A percentile compares a stretch with the other conserved stretches of the same genome.
These are phyloP conservation scores for Bruguiera gymnorhiza DNA, from an alignment of 345 rosid genomes.

Conservation along the genomic window DNA sequence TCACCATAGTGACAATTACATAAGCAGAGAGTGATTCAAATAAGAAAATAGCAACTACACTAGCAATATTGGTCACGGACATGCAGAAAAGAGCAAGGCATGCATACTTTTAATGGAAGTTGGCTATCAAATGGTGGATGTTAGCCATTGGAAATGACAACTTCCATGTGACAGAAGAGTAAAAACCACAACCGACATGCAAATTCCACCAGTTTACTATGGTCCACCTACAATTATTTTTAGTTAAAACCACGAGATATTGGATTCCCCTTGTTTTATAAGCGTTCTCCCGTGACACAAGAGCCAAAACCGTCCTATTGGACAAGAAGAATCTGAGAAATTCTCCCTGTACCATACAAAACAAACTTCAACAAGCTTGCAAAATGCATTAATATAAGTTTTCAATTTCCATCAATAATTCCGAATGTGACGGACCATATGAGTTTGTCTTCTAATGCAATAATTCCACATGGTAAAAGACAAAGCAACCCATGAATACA, in stretches of 20 bases:
- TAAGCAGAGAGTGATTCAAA: neutral
- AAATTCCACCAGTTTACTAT: neutral
- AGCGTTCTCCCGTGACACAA: constrained; percentile 47
- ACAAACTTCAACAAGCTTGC: constrained; percentile 17
- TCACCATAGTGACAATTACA: neutral
- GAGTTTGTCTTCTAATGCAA: constrained; percentile 31
- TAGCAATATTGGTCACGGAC: too few relatives aligned
- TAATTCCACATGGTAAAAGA: constrained; percentile 22
- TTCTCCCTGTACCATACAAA: constrained; percentile 13
- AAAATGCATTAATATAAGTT: neutral
- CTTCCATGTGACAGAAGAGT: neutral
- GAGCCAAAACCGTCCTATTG: constrained; percentile 38
- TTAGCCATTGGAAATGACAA: neutral
- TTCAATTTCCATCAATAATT: neutral
- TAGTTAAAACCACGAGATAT: constrained; percentile 6
- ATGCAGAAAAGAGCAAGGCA: too few relatives aligned
- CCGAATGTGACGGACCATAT: constrained; percentile 30
- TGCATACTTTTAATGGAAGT: neutral
- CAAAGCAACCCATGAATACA: neutral
- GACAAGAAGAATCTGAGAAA: constrained; percentile 33
- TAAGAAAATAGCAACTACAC: neutral
- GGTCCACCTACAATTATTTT: constrained; percentile 12
- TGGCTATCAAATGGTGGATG: neutral
- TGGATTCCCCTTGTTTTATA: constrained; percentile 24
- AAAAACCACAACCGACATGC: neutral